Base-by-base conservation (phyloP, 306 rosid species). In the Trifolium dubium region DNA sequence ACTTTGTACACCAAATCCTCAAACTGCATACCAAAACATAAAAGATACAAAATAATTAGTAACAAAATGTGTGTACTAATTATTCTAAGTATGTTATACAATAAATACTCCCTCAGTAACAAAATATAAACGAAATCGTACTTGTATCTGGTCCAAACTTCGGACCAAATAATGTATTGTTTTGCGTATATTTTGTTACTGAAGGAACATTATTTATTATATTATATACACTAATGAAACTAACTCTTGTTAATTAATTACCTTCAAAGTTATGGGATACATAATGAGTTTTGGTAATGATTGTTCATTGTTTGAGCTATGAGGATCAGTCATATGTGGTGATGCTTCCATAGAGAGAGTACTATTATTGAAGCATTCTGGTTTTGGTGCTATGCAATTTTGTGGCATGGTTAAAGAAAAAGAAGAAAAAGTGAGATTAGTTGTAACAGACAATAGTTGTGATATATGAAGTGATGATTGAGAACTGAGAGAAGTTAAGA, bases 1-100 rank as follows among this genome's bases (percentile, higher is more conserved):
- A 92, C 95, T 90, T 89, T 94, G 87, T 92, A 94, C 23, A 88
- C 88, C 78, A 92, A 71, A 62, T 94, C 98, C 85, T 94, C 96
- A 79, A 94, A 94, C 99, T 94, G 89, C 85, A 67, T 73, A 75
- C 49, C 61, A 62, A 69, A 40, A 59, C 28, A 28, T 0, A 60
- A 41, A 5, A 18, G 10, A 6, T 17, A 31, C 8, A 5, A 46
- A 49, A 49, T 14, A 49, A 62, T 74, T 64, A 67, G 82, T 35
- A 72, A 50, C 64, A 67, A 10, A 74, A 72, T 71, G 71, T 34
- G 28, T 23, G 49, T 23, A 23, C 23, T 23, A 23, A 23, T 53
- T 7, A 53, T 3, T 8, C 0, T 37, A 37, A 37, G 9, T 37
- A 37, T 6, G 9, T 37, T 37, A 37, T 7, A 0, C 2, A 35